Conservation (phyloP, 805 yeast species). For the Teunomyces kruisii region DNA sequence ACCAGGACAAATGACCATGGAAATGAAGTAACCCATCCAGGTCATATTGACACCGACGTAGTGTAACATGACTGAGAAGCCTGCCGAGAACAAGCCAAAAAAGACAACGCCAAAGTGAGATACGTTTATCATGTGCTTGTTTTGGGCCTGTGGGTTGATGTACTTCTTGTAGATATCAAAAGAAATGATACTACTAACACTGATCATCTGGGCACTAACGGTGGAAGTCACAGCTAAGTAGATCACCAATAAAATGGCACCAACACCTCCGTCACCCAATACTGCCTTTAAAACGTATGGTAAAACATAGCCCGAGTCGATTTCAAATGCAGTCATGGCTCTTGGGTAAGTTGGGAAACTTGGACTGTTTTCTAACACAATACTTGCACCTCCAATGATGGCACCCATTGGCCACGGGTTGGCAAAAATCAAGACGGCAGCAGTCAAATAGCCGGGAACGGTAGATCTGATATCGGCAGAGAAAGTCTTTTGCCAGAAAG, state of each 20-base stretch:
- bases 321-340: conserved; percentile 25
- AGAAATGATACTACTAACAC: conserved; percentile 41
- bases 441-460: conserved; percentile 38
- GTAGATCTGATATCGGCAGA: conserved; percentile 34
- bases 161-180: conserved; percentile 49
- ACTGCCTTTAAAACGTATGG: conserved; percentile 30
- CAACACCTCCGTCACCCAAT: conserved; percentile 27
- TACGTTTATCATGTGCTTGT: conserved; percentile 38
- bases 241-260: conserved; percentile 25
- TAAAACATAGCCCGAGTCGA: conserved; percentile 29
- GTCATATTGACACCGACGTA: conserved; percentile 29
- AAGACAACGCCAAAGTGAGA: conserved; percentile 44
- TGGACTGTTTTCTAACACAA: conserved; percentile 25
- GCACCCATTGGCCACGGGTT: conserved; percentile 38
- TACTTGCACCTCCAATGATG: conserved; percentile 32
- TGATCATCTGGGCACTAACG: conserved; percentile 40
- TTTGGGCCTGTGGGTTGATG: conserved; percentile 42
- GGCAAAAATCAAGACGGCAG: conserved; percentile 31
- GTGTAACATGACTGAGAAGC: conserved; percentile 36
- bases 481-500: conserved; percentile 42
- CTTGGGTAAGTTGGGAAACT: conserved; percentile 35
- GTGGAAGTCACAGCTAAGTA: conserved; percentile 44
- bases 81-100: conserved; percentile 37
- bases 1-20: conserved; percentile 40
- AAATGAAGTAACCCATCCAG: conserved; percentile 33